Evolutionary conservation across 352 stramenopile species (phyloP), one percentile per base, ranked within the genome.

Genomic region (Phytophthora pseudosyringae): DNA sequence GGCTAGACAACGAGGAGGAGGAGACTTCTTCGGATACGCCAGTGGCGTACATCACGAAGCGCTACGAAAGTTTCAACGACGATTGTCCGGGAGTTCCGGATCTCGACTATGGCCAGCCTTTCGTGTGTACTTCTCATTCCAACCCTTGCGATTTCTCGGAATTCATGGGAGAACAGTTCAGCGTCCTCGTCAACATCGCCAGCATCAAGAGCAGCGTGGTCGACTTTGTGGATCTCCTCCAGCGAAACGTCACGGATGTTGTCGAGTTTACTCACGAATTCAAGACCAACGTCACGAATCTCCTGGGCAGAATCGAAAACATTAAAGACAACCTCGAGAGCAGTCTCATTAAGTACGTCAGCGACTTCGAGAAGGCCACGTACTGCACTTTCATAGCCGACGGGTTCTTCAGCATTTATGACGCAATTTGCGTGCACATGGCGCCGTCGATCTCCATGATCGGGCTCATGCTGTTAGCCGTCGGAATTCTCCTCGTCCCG

Each of bases 371-470:
- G 50, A 31, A 60, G 4, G 59, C 40, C 25, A 90, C 88, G 81
- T 80, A 82, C 53, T 90, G 81, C 66, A 76, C 65, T 25, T 88
- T 89, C 58, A 61, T 88, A 5, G 69, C 63, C 2, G 61, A 80
- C 28, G 71, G 68, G 3, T 90, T 62, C 48, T 66, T 67, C 60
- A 38, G 60, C 5, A 78, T 88, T 35, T 88, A 82, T 52, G 33
- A 75, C 16, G 57, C 72, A 36, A 59, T 90, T 8, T 90, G 81
- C 31, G 67, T 69, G 8, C 52, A 85, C 13, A 70, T 90, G 50
- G 76, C 81, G 46, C 79, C 81, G 35, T 68, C 79, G 16, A 74
- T 91, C 43, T 82, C 73, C 2, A 89, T 91, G 81, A 82, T 91
- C 40, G 76, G 79, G 36, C 63, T 91, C 60, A 83, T 85, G 77